These are phyloP conservation scores for Globisporangium paroecandrum DNA, from an alignment of 352 stramenopile genomes.

Conservation along the genomic window DNA sequence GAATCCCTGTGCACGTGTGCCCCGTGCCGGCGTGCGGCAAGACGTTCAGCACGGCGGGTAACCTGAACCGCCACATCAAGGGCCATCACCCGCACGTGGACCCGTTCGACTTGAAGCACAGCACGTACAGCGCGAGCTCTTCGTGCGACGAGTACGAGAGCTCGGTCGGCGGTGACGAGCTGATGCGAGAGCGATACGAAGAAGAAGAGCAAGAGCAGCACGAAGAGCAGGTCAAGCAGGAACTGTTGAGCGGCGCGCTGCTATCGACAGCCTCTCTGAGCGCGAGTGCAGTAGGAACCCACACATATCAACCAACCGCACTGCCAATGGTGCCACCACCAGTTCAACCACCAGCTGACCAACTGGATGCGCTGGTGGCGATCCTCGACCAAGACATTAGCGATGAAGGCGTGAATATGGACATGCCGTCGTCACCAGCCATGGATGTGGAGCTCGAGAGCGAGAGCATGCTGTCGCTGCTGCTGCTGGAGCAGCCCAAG, in stretches of 20 bases:
- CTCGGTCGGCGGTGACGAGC: slow-evolving; percentile 24
- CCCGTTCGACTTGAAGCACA: slow-evolving; percentile 11
- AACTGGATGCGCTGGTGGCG: slow-evolving; percentile 39
- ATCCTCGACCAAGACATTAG: slow-evolving; percentile 29
- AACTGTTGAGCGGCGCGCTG: background rate
- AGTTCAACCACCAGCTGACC: slow-evolving; percentile 9
- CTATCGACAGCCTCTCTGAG: background rate
- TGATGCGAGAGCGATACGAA: slow-evolving; percentile 10
- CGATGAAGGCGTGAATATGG: background rate
- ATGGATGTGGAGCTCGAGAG: background rate
- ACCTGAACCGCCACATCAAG: slow-evolving; percentile 62
- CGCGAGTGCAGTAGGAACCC: background rate
- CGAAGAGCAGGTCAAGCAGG: background rate
- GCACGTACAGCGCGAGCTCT: slow-evolving; percentile 9
- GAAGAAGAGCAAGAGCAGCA: slow-evolving; percentile 1
- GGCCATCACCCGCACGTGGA: slow-evolving; percentile 40
- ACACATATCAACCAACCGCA: background rate
- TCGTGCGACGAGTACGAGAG: slow-evolving; percentile 28
- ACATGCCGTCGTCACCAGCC: background rate
- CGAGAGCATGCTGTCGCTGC: slow-evolving; percentile 9
- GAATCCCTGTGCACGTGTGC: slow-evolving; percentile 44
- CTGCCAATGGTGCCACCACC: background rate
- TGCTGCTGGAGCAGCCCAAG: slow-evolving; percentile 11
- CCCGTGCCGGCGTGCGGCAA: slow-evolving; percentile 40
- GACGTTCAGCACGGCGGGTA: slow-evolving; percentile 59